These are phyloP conservation scores for Hymenoscyphus salicellus DNA, from an alignment of 2,329 filamentous ascomycete species.

Conservation along the genomic window DNA sequence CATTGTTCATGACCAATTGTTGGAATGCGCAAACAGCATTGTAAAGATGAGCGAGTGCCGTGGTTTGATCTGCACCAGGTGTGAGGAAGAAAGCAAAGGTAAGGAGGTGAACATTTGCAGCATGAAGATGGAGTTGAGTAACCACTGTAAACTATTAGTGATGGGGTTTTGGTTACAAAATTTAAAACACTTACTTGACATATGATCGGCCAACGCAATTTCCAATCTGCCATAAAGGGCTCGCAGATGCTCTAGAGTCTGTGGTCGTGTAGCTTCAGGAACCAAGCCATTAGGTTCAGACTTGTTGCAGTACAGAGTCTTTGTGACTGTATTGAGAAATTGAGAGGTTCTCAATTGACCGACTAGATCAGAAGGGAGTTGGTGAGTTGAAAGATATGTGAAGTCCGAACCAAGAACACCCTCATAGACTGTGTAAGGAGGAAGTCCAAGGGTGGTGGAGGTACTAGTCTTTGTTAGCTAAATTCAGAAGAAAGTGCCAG, in stretches of 20 bases:
- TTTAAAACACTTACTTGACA: constrained; percentile 12
- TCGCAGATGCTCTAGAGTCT: neutral
- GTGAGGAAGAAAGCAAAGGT: constrained; percentile 29
- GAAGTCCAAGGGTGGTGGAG: constrained; percentile 66
- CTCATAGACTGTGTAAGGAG: constrained; percentile 59
- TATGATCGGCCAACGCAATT: constrained; percentile 1
- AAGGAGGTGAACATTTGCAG: constrained; percentile 22
- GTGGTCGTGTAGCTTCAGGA: constrained; percentile 39
- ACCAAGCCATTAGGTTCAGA: constrained; percentile 43
- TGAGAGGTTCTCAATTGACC: constrained; percentile 53
- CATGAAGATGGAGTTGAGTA: constrained; percentile 21
- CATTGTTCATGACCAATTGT: constrained; percentile 20
- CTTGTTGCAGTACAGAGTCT: constrained; percentile 55
- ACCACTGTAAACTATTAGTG: constrained; percentile 15
- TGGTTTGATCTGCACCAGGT: constrained; percentile 40
- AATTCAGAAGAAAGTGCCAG: constrained; percentile 6
- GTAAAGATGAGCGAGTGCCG: constrained; percentile 46
- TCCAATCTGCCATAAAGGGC: neutral
- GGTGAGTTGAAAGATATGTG: constrained; percentile 41
- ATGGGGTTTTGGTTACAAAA: neutral
- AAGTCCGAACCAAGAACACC: constrained; percentile 50
- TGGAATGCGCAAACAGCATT: constrained; percentile 33
- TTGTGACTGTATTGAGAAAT: constrained; percentile 56
- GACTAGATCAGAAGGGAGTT: constrained; percentile 50
- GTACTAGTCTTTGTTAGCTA: constrained; percentile 42